phyloP scores from a whole-genome alignment of 2,329 filamentous ascomycete species.

The Incumbomyces delicatus region DNA sequence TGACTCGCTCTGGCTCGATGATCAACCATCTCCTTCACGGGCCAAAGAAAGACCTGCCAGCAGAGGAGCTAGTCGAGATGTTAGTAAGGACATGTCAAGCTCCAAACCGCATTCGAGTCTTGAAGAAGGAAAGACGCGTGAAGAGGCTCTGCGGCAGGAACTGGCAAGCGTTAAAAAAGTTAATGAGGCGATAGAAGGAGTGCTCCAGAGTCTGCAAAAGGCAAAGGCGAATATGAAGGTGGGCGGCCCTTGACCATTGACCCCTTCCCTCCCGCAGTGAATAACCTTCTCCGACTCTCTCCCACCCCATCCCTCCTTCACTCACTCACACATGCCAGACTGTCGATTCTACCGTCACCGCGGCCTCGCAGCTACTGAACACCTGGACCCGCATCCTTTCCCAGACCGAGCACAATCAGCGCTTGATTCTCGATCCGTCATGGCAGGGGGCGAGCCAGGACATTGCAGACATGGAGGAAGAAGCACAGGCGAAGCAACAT shows the following conservation, averaged over 20 bases:
- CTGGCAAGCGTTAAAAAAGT: slow-evolving; percentile 74
- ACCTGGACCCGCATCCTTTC: slow-evolving; percentile 94
- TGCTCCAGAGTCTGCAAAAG: slow-evolving; percentile 35
- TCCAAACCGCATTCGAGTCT: not conserved
- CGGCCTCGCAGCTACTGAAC: slow-evolving; percentile 79
- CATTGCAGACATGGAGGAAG: slow-evolving; percentile 73
- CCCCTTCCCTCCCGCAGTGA: too few species aligned
- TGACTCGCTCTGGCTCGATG: not conserved
- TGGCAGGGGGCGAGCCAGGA: slow-evolving; percentile 89
- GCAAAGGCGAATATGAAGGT: slow-evolving; percentile 43
- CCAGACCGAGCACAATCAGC: slow-evolving; percentile 95
- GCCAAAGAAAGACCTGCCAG: slow-evolving; percentile 1
- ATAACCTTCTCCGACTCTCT: too few species aligned
- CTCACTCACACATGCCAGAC: too few species aligned
- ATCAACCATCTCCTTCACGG: not conserved
- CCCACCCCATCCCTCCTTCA: too few species aligned
- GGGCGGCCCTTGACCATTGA: slow-evolving; percentile 17
- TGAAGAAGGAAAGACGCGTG: slow-evolving; percentile 50
- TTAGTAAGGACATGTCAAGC: not conserved
- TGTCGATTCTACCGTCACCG: slow-evolving; percentile 73
- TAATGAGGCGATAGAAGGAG: slow-evolving; percentile 70
- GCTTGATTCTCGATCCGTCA: slow-evolving; percentile 73
- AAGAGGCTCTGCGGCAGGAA: slow-evolving; percentile 66
- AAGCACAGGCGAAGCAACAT: slow-evolving; percentile 62
- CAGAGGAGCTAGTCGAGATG: not conserved